Conservation (phyloP, 495 filamentous ascomycete species). For the Sporormia fimetaria region DNA sequence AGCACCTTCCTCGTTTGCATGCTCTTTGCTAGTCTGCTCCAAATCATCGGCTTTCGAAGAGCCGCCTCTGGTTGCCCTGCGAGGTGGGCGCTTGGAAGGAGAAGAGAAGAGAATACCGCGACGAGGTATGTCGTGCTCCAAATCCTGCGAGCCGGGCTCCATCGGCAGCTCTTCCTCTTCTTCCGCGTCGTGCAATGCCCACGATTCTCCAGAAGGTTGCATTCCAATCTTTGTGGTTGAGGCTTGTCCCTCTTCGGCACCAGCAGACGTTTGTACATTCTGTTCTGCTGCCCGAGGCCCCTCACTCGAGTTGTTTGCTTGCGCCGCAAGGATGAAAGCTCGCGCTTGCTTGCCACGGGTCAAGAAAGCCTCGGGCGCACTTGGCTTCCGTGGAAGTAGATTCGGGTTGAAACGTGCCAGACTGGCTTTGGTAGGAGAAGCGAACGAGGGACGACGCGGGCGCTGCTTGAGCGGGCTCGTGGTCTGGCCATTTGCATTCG, state of each 20-base stretch:
- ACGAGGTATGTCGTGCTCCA: slow-evolving; percentile 16
- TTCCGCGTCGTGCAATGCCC: slow-evolving; percentile 1
- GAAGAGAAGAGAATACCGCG: slow-evolving; percentile 24
- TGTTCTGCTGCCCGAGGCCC: background rate
- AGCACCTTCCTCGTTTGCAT: background rate
- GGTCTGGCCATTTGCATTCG: slow-evolving; percentile 4
- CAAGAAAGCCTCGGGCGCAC: slow-evolving; percentile 3
- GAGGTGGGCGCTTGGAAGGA: slow-evolving; percentile 20
- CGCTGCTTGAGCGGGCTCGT: slow-evolving; percentile 8
- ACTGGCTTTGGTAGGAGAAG: slow-evolving; percentile 29
- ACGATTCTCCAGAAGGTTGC: slow-evolving; percentile 1
- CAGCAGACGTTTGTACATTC: slow-evolving; percentile 3
- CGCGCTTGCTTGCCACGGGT: slow-evolving; percentile 15
- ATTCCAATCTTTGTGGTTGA: slow-evolving; percentile 3
- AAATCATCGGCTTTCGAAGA: background rate
- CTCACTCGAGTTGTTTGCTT: background rate
- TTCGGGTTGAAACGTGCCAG: slow-evolving; percentile 26
- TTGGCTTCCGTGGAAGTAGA: slow-evolving; percentile 14
- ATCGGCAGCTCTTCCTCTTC: slow-evolving; percentile 21
- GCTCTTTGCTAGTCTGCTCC: background rate
- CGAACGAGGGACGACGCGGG: slow-evolving; percentile 24
- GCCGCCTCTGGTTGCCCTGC: slow-evolving; percentile 1
- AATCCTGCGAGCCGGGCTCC: slow-evolving; percentile 6
- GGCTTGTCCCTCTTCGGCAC: slow-evolving; percentile 1
- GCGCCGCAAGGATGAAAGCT: slow-evolving; percentile 8